Evolutionary conservation across 495 filamentous ascomycete genomes (phyloP).

Genomic region (Penicillium bialowiezense): DNA sequence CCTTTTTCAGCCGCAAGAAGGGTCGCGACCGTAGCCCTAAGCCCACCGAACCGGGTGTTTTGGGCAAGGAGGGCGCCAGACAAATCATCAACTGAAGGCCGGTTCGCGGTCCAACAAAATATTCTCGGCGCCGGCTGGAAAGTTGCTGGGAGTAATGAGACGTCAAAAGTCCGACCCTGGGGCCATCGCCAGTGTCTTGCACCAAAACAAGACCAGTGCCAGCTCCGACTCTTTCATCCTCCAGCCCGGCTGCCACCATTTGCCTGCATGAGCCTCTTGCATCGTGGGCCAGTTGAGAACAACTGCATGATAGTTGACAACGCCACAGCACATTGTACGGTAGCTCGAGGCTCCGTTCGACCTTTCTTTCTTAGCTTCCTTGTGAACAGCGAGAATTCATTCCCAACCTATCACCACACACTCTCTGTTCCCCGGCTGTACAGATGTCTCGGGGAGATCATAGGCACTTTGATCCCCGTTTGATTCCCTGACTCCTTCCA

Average conservation of each 20-base stretch:
- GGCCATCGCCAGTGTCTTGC: neutral
- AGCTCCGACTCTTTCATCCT: neutral
- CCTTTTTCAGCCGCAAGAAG: constrained; percentile 84
- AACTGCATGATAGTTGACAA: neutral
- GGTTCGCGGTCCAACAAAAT: neutral
- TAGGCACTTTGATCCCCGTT: neutral
- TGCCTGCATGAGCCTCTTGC: neutral
- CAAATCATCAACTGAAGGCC: constrained; percentile 43
- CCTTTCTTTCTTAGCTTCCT: constrained; percentile 29
- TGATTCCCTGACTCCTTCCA: neutral
- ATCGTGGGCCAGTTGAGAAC: neutral
- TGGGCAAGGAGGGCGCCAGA: constrained; percentile 92
- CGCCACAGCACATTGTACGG: constrained; percentile 9
- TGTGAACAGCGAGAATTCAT: constrained; percentile 22
- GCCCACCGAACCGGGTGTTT: constrained; percentile 85
- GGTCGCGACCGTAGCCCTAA: constrained; percentile 89
- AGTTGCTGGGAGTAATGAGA: no score
- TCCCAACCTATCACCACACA: constrained; percentile 5
- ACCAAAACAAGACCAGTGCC: no score
- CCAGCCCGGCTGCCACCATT: neutral
- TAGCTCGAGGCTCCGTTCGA: constrained; percentile 11
- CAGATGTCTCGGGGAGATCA: constrained; percentile 3
- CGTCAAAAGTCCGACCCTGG: neutral
- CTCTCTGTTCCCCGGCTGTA: neutral
- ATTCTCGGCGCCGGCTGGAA: neutral